Evolutionary conservation across 169 alveolate species (phyloP).

Genomic region (Cryptosporidium felis): DNA sequence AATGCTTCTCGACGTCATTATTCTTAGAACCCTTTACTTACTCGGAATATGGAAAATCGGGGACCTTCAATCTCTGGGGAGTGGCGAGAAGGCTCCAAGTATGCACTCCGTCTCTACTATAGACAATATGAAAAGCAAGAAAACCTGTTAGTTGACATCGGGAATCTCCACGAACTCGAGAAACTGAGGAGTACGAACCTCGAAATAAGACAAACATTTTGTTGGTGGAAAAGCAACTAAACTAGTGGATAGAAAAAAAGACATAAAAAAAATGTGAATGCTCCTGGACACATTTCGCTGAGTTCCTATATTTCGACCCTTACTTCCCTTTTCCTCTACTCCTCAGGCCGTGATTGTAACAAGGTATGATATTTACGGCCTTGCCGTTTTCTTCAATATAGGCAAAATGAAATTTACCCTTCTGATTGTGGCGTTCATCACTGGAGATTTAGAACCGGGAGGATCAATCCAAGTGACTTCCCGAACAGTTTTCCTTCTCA

Average conservation of each 20-base stretch:
- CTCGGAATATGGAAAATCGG: slow-evolving; percentile 71
- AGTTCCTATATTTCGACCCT: no score
- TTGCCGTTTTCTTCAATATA: slow-evolving; percentile 56
- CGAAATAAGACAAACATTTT: no score
- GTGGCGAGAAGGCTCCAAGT: not conserved
- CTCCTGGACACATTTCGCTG: no score
- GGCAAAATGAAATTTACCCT: slow-evolving; percentile 4
- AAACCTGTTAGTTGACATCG: no score
- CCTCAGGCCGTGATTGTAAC: slow-evolving; percentile 72
- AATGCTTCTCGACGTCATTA: slow-evolving; percentile 73
- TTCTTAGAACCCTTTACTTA: slow-evolving; percentile 65
- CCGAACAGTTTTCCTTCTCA: not conserved
- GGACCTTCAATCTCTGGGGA: not conserved
- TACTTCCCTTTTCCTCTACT: no score
- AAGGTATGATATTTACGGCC: slow-evolving; percentile 68
- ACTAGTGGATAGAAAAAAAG: no score
- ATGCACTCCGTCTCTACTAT: no score
- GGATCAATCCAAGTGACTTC: slow-evolving; percentile 72
- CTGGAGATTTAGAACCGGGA: slow-evolving; percentile 73
- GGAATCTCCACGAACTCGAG: no score
- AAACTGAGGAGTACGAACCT: no score
- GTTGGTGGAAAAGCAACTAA: no score
- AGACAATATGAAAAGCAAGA: no score
- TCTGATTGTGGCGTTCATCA: slow-evolving; percentile 59
- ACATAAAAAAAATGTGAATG: no score